Evolutionary conservation across 2,329 filamentous ascomycete species (phyloP), one percentile per base, ranked within the genome.

Genomic region (Emmonsiellopsis sp.): DNA sequence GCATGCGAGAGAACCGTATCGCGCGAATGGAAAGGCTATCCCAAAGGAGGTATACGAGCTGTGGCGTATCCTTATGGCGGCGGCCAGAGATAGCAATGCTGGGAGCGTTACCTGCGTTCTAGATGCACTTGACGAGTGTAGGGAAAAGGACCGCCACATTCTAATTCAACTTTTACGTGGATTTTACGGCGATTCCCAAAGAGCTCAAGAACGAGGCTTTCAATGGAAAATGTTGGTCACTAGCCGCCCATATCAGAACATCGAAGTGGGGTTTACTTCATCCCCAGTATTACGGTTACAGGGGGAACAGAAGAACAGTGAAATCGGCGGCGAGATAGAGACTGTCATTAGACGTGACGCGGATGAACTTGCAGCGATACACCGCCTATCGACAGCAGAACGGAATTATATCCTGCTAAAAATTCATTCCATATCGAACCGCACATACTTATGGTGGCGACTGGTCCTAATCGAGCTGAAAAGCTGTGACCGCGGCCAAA

Each of bases 381-480:
- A 56, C 42, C 13, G 11, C 9, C 14, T 33, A 3, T 39, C 52
- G 34, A 37, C 40, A 27, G 10, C 13, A 11, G 17, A 49, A 32
- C 43, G 17, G 2, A 11, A 36, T 43, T 57, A 44, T 11, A 21
- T 6, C 17, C 31, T 44, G 21, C 13, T 11, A 9, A 32, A 10
- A 8, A 13, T 17, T 5, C 31, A 6, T 14, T 44, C 11, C 13
- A 55, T 2, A 64, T 64, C 58, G 27, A 46, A 67, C 45, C 56
- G 64, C 3, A 68, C 65, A 1, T 66, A 66, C 43, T 56, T 67
- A 14, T 68, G 63, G 64, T 49, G 63, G 8, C 34, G 60, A 32
- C 50, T 66, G 10, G 58, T 65, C 17, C 8, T 53, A 9, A 33
- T 51, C 6, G 56, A 49, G 6, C 47, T 58, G 14, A 33, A 39